Percentiles rank a stretch among this genome's conserved stretches.
Conservation (phyloP, 805 yeast species). For the Pichia membranifaciens region DNA sequence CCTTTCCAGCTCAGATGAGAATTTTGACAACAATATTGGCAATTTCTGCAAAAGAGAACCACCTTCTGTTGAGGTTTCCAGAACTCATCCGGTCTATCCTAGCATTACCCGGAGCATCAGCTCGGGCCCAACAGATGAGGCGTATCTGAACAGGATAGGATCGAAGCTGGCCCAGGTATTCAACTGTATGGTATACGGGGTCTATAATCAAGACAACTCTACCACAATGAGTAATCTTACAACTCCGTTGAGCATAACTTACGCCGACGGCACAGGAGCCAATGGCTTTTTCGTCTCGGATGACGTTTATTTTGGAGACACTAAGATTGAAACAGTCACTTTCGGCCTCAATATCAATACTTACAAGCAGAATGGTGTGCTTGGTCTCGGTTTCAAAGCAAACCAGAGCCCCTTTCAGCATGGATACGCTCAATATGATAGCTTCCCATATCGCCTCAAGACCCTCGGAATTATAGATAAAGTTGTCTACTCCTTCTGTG, state of each 20-base stretch:
- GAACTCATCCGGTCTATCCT: neutral
- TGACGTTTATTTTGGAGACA: constrained; percentile 43
- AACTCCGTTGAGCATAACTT: constrained; percentile 33
- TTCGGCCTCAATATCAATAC: constrained; percentile 63
- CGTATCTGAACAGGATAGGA: neutral
- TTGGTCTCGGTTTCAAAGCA: constrained; percentile 65
- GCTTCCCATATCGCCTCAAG: constrained; percentile 56
- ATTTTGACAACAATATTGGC: too few relatives aligned
- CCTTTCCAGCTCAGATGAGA: too few relatives aligned
- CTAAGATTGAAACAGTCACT: constrained; percentile 44
- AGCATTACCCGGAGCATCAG: neutral
- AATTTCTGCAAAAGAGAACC: too few relatives aligned
- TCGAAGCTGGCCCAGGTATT: neutral
- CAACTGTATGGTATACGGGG: constrained; percentile 35
- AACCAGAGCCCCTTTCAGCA: constrained; percentile 49
- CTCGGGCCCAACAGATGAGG: neutral
- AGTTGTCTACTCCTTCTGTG: constrained; percentile 46
- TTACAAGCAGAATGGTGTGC: constrained; percentile 53
- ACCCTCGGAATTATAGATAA: constrained; percentile 47
- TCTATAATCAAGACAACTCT: constrained; percentile 35
- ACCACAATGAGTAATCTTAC: constrained; percentile 30
- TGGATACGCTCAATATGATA: constrained; percentile 37
- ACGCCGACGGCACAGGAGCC: constrained; percentile 39
- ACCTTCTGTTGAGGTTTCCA: too few relatives aligned
- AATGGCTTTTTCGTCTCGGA: constrained; percentile 53